Base-by-base conservation (phyloP, 345 rosid species). In the Murraya paniculata region DNA sequence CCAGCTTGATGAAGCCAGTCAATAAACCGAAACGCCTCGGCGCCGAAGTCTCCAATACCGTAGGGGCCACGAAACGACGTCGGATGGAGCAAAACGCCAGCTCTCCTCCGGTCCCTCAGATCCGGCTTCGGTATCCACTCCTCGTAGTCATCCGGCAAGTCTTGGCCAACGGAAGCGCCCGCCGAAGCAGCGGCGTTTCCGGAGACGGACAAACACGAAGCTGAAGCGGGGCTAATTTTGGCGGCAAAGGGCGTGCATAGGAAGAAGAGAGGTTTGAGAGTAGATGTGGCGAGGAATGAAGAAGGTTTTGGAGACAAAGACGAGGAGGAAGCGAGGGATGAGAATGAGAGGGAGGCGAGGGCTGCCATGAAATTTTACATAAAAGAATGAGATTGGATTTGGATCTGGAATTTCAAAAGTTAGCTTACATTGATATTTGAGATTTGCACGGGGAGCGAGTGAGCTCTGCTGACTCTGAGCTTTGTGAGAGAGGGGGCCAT, bases 11-110 rank as follows among this genome's bases (percentile, higher is more conserved):
- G 93, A 25, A 95, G 95, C 99, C 99, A 95, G 74, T 95, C 98
- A 64, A 95, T 80, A 82, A 95, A 95, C 5, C 87, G 86, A 64
- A 93, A 89, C 30, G 92, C 91, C 74, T 92, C 90, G 35, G 85
- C 88, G 2, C 98, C 99, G 65, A 95, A 86, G 84, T 93, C 99
- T 41, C 99, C 99, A 31, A 93, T 91, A 45, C 99, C 98, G 62
- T 87, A 86, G 22, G 94, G 89, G 4, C 98, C 93, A 5, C 81
- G 85, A 64, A 95, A 88, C 79, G 99, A 93, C 68, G 98, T 95
- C 83, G 98, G 99, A 74, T 95, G 99, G 65, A 95, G 94, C 87
- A 95, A 82, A 69, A 95, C 83, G 58, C 99, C 97, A 21, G 92
- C 98, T 83, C 99, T 87, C 69, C 99, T 83, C 69, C 85, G 79